Base-by-base conservation (phyloP, 495 filamentous ascomycete species). In the Lasiosphaeria miniovina region DNA sequence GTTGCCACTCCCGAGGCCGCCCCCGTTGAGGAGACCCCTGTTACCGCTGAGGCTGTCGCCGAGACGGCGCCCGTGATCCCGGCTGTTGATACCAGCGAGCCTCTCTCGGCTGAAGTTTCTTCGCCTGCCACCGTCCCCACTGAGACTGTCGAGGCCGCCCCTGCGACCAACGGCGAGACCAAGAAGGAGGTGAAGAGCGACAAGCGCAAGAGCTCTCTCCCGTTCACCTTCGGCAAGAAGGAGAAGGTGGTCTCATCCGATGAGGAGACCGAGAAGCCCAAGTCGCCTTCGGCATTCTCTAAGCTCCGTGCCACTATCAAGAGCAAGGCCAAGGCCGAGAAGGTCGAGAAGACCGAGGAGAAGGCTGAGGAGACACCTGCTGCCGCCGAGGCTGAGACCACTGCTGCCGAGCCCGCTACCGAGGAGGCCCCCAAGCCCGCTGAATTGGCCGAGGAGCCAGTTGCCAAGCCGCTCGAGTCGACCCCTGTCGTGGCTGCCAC, bases 21-120 rank as follows among this genome's bases (percentile, higher is more conserved):
- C 55, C 64, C 70, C 32, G 67, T 72, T 10, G 74, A 78, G 57
- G 69, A 72, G 62, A 41, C 63, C 32, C 57, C 74, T 34, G 62
- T 71, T 45, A 63, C 69, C 57, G 60, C 75, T 36, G 81, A 82
- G 72, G 65, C 77, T 9, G 79, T 81, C 49, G 74, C 77, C 48
- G 81, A 83, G 75, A 77, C 72, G 36, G 82, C 82, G 33, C 82
- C 82, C 8, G 80, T 83, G 61, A 82, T 84, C 66, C 82, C 82
- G 2, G 77, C 79, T 52, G 80, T 83, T n/a, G 80, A 83, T 74
- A 77, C 80, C 54, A 77, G 71, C 46, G 78, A 80, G 71, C 80
- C 81, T 46, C 71, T 83, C n/a, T 77, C 75, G 0, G 60, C 76
- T 43, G 73, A 78, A 48, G 79, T 80, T 36, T 64, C 70, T 33